These are phyloP conservation scores for Chaetomium sp. DNA, from an alignment of 2,329 filamentous ascomycete species.

Conservation along the genomic window DNA sequence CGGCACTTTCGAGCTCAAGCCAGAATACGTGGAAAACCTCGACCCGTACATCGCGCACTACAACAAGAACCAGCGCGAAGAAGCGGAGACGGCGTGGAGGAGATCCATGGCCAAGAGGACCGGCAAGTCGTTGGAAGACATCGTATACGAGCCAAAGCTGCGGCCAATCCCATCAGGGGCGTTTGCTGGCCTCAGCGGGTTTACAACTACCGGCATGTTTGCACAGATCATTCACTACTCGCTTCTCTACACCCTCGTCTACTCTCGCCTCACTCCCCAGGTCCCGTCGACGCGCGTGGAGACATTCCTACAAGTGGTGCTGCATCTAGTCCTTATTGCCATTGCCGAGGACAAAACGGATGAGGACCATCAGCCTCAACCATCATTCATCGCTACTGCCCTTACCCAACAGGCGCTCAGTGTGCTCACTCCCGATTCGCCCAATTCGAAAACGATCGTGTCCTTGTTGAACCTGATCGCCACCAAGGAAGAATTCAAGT, in stretches of 20 bases:
- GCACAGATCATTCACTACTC: conserved; percentile 86
- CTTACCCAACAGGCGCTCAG: conserved; percentile 57
- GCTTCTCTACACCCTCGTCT: conserved; percentile 71
- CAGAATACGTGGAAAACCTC: conserved; percentile 76
- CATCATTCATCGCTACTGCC: conserved; percentile 68
- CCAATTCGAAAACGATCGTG: conserved; percentile 55
- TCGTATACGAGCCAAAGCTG: conserved; percentile 86
- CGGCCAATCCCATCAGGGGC: conserved; percentile 68
- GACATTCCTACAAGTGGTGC: conserved; percentile 81
- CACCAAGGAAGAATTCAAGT: conserved; percentile 67
- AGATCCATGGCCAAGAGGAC: conserved; percentile 82
- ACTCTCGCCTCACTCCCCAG: conserved; percentile 60
- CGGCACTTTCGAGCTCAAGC: conserved; percentile 87
- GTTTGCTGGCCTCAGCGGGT: conserved; percentile 68
- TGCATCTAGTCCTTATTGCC: conserved; percentile 82
- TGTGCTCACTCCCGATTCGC: conserved; percentile 53
- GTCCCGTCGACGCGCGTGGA: conserved; percentile 81
- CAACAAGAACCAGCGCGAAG: conserved; percentile 93
- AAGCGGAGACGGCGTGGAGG: conserved; percentile 84
- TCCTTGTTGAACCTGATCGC: conserved; percentile 57
- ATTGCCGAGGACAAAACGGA: conserved; percentile 70
- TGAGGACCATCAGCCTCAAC: conserved; percentile 47
- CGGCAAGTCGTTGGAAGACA: conserved; percentile 70
- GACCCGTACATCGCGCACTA: conserved; percentile 97
- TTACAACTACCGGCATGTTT: conserved; percentile 81